phyloP scores from a whole-genome alignment of 129 eudicot genomes.

The Chrysanthemum seticuspe region DNA sequence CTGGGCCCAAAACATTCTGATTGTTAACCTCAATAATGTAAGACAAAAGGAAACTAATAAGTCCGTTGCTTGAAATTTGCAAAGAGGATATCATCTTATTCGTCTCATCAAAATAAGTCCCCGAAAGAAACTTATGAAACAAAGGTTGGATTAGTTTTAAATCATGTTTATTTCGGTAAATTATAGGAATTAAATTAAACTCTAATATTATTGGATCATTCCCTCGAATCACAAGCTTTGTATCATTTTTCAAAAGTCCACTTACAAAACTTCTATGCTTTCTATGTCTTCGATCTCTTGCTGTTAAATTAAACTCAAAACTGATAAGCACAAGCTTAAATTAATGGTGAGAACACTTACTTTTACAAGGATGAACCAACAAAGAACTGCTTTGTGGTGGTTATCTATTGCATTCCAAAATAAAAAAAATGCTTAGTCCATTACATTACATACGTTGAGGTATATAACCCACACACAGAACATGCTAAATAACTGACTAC shows the following conservation, averaged over 20 bases:
- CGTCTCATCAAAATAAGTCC: constrained; percentile 55
- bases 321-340: too few relatives aligned
- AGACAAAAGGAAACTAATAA: constrained; percentile 67
- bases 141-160: constrained; percentile 89
- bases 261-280: constrained; percentile 72
- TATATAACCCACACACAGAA: too few relatives aligned
- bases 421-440: too few relatives aligned
- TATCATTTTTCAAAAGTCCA: constrained; percentile 64
- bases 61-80: constrained; percentile 57
- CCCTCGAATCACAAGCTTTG: constrained; percentile 64
- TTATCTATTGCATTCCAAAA: too few relatives aligned
- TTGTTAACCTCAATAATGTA: constrained; percentile 75
- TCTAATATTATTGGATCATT: constrained; percentile 58
- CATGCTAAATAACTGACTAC: too few relatives aligned
- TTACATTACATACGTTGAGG: too few relatives aligned
- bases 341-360: too few relatives aligned
- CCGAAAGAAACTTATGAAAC: constrained; percentile 84
- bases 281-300: too few relatives aligned
- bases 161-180: constrained; percentile 61
- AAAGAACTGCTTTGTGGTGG: too few relatives aligned
- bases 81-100: constrained; percentile 62
- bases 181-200: constrained; percentile 73
- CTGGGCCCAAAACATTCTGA: constrained; percentile 68
- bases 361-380: too few relatives aligned
- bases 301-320: too few relatives aligned